These are phyloP conservation scores for Metschnikowia corniflorae DNA, from an alignment of 805 yeast species.

Conservation along the genomic window DNA sequence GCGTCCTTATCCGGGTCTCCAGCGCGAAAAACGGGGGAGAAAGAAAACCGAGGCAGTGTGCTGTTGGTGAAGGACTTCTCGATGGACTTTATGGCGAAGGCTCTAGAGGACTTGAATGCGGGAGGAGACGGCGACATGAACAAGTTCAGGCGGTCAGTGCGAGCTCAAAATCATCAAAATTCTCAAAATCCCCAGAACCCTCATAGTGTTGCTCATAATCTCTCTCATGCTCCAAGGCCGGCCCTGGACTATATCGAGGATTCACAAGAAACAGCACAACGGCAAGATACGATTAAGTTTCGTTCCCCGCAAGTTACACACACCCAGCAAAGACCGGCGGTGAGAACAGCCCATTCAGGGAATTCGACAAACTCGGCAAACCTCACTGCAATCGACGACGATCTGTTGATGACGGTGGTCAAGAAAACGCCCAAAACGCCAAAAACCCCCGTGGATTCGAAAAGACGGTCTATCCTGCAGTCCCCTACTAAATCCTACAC, in stretches of 20 bases:
- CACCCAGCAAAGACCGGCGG: not conserved
- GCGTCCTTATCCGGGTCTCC: slow-evolving; percentile 22
- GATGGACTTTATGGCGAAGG: slow-evolving; percentile 44
- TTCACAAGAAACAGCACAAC: slow-evolving; percentile 33
- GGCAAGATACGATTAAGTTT: slow-evolving; percentile 33
- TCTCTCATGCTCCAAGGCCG: too few relatives aligned
- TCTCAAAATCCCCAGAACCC: not conserved
- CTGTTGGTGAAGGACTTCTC: slow-evolving; percentile 43
- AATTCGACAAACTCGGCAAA: not conserved
- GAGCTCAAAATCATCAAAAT: slow-evolving; percentile 12
- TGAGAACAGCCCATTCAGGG: not conserved
- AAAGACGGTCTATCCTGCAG: slow-evolving; percentile 26
- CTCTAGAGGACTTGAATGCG: slow-evolving; percentile 41
- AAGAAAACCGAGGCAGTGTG: slow-evolving; percentile 16
- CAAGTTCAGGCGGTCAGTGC: slow-evolving; percentile 37
- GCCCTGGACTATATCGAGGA: slow-evolving; percentile 36
- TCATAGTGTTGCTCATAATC: not conserved
- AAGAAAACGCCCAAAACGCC: slow-evolving; percentile 1
- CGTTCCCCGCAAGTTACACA: slow-evolving; percentile 6
- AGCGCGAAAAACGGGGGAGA: slow-evolving; percentile 13
- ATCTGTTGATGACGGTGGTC: slow-evolving; percentile 10
- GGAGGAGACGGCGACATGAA: slow-evolving; percentile 45
- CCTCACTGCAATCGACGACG: not conserved
- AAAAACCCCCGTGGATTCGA: slow-evolving; percentile 1
- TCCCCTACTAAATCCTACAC: slow-evolving; percentile 34